Conservation (phyloP, 495 filamentous ascomycete species). For the Penicillium soppii region DNA sequence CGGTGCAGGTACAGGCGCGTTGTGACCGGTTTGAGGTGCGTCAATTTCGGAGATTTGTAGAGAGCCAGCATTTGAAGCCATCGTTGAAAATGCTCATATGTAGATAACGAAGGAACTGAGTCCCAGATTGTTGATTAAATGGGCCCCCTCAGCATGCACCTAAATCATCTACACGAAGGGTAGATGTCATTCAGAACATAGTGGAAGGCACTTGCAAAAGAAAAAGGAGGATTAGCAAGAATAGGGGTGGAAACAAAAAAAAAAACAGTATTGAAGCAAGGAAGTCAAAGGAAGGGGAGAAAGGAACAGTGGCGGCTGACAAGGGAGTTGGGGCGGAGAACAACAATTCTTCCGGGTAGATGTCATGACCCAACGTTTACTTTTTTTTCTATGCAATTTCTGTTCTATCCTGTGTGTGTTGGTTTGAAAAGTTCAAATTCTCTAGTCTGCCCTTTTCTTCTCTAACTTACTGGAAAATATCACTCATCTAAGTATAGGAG, state of each 20-base stretch:
- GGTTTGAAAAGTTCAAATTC: no score
- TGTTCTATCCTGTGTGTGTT: background rate
- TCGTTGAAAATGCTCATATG: conserved; percentile 13
- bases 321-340: conserved; percentile 42
- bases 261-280: conserved; percentile 17
- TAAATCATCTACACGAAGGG: conserved; percentile 25
- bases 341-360: conserved; percentile 32
- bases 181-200: conserved; percentile 1
- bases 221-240: background rate
- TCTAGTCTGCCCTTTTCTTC: no score
- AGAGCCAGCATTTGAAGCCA: conserved; percentile 18
- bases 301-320: conserved; percentile 39
- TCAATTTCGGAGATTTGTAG: conserved; percentile 15
- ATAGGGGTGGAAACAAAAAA: conserved; percentile 1
- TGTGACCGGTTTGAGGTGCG: conserved; percentile 8
- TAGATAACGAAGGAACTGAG: conserved; percentile 15
- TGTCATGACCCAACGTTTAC: conserved; percentile 20
- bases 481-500: no score
- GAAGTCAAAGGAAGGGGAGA: conserved; percentile 23
- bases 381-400: background rate
- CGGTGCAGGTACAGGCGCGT: conserved; percentile 21
- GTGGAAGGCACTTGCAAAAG: background rate
- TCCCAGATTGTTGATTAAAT: conserved; percentile 13
- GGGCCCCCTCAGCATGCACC: conserved; percentile 27
- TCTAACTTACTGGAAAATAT: no score